Percentiles rank a stretch among this genome's conserved stretches.
These are phyloP conservation scores for Suhomyces vadensis DNA, from an alignment of 805 yeast species.

Conservation along the genomic window DNA sequence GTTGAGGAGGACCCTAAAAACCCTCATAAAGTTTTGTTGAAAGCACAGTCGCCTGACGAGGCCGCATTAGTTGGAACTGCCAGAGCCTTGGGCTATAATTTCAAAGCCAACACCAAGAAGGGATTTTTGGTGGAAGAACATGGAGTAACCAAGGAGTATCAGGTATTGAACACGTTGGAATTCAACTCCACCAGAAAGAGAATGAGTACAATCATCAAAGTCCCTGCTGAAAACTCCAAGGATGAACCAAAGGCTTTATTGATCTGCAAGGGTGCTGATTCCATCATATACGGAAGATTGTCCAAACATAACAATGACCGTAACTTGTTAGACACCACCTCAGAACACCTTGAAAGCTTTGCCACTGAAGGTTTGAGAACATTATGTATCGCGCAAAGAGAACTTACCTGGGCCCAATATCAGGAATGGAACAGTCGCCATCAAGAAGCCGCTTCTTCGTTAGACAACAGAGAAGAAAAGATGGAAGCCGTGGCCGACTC, in stretches of 20 bases:
- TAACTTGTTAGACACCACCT: conserved; percentile 58
- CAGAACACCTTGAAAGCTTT: conserved; percentile 71
- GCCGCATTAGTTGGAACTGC: conserved; percentile 85
- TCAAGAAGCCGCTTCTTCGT: conserved; percentile 65
- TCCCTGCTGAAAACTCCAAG: conserved; percentile 45
- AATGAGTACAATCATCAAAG: conserved; percentile 79
- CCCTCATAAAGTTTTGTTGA: conserved; percentile 55
- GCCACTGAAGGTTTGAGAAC: conserved; percentile 86
- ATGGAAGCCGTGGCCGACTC: conserved; percentile 76
- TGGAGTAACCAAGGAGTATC: conserved; percentile 70
- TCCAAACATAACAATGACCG: conserved; percentile 46
- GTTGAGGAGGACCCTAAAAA: conserved; percentile 64
- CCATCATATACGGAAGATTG: conserved; percentile 70
- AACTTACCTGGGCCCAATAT: conserved; percentile 62
- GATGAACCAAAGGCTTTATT: conserved; percentile 54
- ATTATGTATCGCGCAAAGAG: conserved; percentile 73
- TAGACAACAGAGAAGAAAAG: conserved; percentile 61
- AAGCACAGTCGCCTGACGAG: conserved; percentile 87
- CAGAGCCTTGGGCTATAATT: conserved; percentile 71
- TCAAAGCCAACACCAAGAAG: conserved; percentile 62
- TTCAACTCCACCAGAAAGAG: conserved; percentile 85
- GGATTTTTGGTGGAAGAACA: conserved; percentile 69
- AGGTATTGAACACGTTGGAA: conserved; percentile 68
- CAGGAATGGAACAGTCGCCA: conserved; percentile 62
- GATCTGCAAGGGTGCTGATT: conserved; percentile 85